Conservation (phyloP, 1,284 basidiomycete species). For the Sanghuangporus weigelae region DNA sequence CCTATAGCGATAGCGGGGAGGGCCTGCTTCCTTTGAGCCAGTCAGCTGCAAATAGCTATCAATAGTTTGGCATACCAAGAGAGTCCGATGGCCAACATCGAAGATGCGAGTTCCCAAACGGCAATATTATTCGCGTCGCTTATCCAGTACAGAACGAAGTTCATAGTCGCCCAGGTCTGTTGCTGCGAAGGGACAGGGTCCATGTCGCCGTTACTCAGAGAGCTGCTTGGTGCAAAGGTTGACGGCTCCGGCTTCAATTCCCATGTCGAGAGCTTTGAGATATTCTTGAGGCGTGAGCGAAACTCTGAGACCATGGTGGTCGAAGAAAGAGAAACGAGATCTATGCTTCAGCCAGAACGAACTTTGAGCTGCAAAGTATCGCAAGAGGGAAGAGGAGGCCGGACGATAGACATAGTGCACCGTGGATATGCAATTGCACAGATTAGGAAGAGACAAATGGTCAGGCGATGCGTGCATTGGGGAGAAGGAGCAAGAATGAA, state of each 20-base stretch:
- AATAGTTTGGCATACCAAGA: constrained; percentile 43
- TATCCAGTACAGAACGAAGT: constrained; percentile 62
- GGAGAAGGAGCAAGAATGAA: too few relatives aligned
- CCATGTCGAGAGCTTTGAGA: constrained; percentile 30
- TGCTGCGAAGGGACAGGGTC: constrained; percentile 56
- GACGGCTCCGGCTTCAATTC: constrained; percentile 40
- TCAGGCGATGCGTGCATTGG: too few relatives aligned
- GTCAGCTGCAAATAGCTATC: not conserved
- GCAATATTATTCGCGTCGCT: constrained; percentile 51
- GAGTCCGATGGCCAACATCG: constrained; percentile 61
- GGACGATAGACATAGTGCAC: too few relatives aligned
- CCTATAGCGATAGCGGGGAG: constrained; percentile 52
- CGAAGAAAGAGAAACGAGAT: not conserved
- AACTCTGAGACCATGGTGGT: not conserved
- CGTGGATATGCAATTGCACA: too few relatives aligned
- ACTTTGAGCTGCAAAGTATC: not conserved
- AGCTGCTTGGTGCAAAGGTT: constrained; percentile 44
- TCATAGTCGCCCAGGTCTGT: constrained; percentile 60
- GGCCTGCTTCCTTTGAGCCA: not conserved
- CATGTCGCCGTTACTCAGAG: constrained; percentile 72
- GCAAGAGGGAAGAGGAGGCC: too few relatives aligned
- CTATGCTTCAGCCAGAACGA: not conserved
- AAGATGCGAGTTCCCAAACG: constrained; percentile 46
- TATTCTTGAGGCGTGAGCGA: not conserved
- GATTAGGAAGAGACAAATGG: too few relatives aligned